Percentiles rank a stretch among this genome's conserved stretches.
Evolutionary conservation across 2,329 filamentous ascomycete genomes (phyloP).

Genomic region (Xylaria sp.): DNA sequence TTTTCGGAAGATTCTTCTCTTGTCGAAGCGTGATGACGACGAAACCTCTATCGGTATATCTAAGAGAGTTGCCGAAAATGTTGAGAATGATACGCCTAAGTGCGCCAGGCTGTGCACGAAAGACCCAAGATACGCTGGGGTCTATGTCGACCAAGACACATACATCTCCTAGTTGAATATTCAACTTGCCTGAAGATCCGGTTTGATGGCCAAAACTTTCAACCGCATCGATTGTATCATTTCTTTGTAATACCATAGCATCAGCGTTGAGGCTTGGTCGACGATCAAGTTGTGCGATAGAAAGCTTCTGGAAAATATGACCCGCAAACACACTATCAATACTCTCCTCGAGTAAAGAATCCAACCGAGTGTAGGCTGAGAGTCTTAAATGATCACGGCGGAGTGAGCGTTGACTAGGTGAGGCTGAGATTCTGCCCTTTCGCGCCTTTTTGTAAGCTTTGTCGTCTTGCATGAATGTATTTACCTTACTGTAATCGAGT

Average conservation of each 20-base stretch:
- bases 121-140: constrained; percentile 56
- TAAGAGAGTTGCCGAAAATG: constrained; percentile 69
- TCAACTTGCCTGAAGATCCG: background rate
- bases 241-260: background rate
- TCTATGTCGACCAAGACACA: background rate
- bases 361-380: background rate
- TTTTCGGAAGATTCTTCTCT: constrained; percentile 23
- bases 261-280: background rate
- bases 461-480: background rate
- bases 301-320: background rate
- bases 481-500: background rate
- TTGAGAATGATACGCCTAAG: constrained; percentile 68
- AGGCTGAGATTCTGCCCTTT: background rate
- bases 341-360: background rate
- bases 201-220: background rate
- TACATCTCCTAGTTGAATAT: background rate
- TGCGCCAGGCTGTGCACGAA: constrained; percentile 63
- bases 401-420: background rate
- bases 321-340: background rate
- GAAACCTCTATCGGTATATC: constrained; percentile 60
- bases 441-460: background rate
- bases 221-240: background rate
- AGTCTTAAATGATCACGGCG: background rate
- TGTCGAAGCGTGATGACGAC: constrained; percentile 40
- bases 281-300: background rate